A percentile compares a stretch with the other conserved stretches of the same genome.
phyloP scores from a whole-genome alignment of 2,329 filamentous ascomycete species.

The Didymella pinodella region DNA sequence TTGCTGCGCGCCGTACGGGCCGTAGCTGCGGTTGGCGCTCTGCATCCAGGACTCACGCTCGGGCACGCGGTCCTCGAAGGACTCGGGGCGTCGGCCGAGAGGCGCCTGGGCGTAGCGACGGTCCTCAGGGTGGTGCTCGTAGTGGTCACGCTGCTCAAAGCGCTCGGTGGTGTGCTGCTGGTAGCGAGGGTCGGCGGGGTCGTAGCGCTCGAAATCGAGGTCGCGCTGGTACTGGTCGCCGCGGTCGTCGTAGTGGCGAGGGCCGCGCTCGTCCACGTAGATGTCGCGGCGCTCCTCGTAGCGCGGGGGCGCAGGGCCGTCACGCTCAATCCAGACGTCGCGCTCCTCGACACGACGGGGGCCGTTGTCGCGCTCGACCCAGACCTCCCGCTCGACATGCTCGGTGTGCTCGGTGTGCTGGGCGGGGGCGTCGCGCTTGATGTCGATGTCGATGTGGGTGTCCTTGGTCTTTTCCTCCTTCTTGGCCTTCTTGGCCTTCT shows the following conservation, averaged over 20 bases:
- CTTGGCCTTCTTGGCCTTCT: conserved; percentile 31
- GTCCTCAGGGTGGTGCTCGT: conserved; percentile 27
- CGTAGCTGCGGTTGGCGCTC: conserved; percentile 27
- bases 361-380: conserved; percentile 38
- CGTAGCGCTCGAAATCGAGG: conserved; percentile 31
- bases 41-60: conserved; percentile 48
- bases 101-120: conserved; percentile 33
- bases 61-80: conserved; percentile 48
- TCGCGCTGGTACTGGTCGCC: conserved; percentile 33
- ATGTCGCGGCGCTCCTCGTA: conserved; percentile 35
- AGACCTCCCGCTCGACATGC: conserved; percentile 43
- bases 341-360: conserved; percentile 41
- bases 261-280: conserved; percentile 34
- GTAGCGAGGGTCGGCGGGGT: conserved; percentile 36
- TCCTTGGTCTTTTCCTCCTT: conserved; percentile 34
- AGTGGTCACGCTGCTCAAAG: conserved; percentile 24
- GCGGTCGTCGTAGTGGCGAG: conserved; percentile 33
- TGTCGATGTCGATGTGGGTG: conserved; percentile 43
- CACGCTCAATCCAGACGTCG: conserved; percentile 41
- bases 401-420: conserved; percentile 34
- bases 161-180: conserved; percentile 39
- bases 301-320: conserved; percentile 27
- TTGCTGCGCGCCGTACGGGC: conserved; percentile 41
- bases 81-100: conserved; percentile 44
- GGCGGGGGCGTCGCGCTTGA: conserved; percentile 37